Evolutionary conservation across 306 rosid species (phyloP).

Genomic region (Aeschynomene evenia): DNA sequence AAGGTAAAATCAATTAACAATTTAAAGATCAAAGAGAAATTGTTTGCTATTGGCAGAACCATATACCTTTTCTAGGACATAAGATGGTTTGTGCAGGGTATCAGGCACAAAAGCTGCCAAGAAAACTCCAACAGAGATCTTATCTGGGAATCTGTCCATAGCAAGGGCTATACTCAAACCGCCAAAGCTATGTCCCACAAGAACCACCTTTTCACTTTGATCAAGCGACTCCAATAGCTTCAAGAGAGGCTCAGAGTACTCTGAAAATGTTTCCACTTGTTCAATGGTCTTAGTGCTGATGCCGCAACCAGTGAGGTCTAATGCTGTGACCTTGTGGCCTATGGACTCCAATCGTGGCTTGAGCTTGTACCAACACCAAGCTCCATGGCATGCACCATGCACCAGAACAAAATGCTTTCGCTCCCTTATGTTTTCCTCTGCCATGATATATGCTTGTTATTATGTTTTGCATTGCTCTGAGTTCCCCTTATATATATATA

Average conservation of each 20-base stretch:
- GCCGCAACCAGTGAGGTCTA: conserved; percentile 61
- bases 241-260: conserved; percentile 60
- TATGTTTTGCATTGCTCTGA: neutral
- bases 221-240: conserved; percentile 43
- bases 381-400: conserved; percentile 66
- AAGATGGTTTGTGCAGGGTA: conserved; percentile 47
- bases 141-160: conserved; percentile 53
- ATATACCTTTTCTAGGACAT: conserved; percentile 43
- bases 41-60: neutral
- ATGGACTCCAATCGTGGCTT: conserved; percentile 47
- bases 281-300: conserved; percentile 34
- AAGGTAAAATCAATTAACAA: neutral
- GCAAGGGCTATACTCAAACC: conserved; percentile 61
- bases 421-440: neutral
- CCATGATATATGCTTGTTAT: neutral
- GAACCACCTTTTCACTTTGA: conserved; percentile 49
- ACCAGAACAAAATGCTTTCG: conserved; percentile 56
- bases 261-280: conserved; percentile 39
- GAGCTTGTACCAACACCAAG: conserved; percentile 71
- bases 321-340: conserved; percentile 52
- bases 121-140: conserved; percentile 49
- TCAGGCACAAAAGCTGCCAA: conserved; percentile 60
- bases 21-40: neutral
- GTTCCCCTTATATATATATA: too few species aligned
- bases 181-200: conserved; percentile 80